Percentiles rank a stretch among this genome's conserved stretches.
Evolutionary conservation across 257 asterid genomes (phyloP).

Genomic region (Solanum gracilifrons): DNA sequence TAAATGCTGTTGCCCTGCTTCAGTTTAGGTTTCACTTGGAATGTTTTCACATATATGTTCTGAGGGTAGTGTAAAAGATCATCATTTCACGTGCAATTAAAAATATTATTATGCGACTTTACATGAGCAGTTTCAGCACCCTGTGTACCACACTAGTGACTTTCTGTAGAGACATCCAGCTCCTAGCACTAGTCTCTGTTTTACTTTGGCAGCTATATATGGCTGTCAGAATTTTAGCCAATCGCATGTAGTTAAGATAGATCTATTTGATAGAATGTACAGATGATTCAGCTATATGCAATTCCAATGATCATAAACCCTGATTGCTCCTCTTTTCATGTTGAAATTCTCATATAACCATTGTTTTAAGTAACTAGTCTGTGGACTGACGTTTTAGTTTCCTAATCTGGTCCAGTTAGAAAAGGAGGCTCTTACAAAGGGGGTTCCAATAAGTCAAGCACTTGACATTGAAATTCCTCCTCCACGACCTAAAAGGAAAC

Average conservation of each 20-base stretch:
- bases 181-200: neutral
- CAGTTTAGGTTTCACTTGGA: neutral
- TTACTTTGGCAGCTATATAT: neutral
- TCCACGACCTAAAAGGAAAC: slow-evolving; percentile 96
- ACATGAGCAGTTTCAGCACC: neutral
- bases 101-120: neutral
- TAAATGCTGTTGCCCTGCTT: neutral
- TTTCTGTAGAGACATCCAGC: neutral
- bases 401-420: slow-evolving; percentile 54
- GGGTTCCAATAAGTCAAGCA: slow-evolving; percentile 62
- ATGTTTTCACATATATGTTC: neutral
- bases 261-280: neutral
- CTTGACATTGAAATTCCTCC: slow-evolving; percentile 97
- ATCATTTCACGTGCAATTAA: neutral
- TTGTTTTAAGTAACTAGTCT: neutral
- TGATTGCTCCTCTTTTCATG: neutral
- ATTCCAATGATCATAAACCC: neutral
- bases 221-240: neutral
- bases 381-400: slow-evolving; percentile 2
- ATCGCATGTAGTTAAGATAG: neutral
- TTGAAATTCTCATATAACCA: neutral
- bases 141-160: neutral
- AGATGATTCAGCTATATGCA: neutral
- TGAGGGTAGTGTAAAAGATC: neutral
- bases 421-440: slow-evolving; percentile 79